These are phyloP conservation scores for Echinosophora koreensis DNA, from an alignment of 306 rosid genomes.

Conservation along the genomic window DNA sequence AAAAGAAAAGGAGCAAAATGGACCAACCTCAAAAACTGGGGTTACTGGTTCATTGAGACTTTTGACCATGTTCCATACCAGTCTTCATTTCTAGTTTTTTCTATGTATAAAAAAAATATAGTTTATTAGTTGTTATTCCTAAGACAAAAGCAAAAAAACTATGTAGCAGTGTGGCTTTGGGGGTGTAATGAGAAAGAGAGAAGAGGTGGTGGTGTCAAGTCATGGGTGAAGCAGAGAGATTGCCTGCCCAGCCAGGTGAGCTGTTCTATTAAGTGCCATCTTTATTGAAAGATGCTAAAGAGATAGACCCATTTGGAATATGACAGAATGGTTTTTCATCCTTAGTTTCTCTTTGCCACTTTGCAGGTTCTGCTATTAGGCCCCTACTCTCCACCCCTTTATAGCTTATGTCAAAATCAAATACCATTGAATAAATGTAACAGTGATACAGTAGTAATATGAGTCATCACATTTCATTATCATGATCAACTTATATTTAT, in stretches of 20 bases:
- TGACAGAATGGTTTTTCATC: slow-evolving; percentile 52
- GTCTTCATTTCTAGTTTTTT: slow-evolving; percentile 36
- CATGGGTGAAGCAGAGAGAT: slow-evolving; percentile 59
- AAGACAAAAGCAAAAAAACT: slow-evolving; percentile 45
- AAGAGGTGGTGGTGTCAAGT: slow-evolving; percentile 67
- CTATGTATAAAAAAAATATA: neutral
- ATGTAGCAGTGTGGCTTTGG: slow-evolving; percentile 46
- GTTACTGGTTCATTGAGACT: slow-evolving; percentile 58
- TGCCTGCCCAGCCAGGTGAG: slow-evolving; percentile 47
- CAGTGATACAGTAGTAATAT: neutral
- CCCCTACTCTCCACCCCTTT: slow-evolving; percentile 40
- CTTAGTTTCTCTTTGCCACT: slow-evolving; percentile 49
- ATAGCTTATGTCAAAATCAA: slow-evolving; percentile 48
- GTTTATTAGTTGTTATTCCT: slow-evolving; percentile 45
- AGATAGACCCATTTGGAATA: slow-evolving; percentile 62
- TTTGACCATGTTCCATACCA: slow-evolving; percentile 66
- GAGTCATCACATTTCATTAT: slow-evolving; percentile 30
- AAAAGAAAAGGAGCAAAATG: slow-evolving; percentile 74
- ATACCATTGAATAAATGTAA: slow-evolving; percentile 34
- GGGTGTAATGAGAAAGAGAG: slow-evolving; percentile 50
- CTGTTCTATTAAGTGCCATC: slow-evolving; percentile 54
- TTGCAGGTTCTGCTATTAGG: slow-evolving; percentile 56
- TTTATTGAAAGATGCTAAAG: slow-evolving; percentile 76
- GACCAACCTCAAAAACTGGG: slow-evolving; percentile 68
- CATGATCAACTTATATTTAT: slow-evolving; percentile 27